Evolutionary conservation across 2,329 filamentous ascomycete species (phyloP), one percentile per base, ranked within the genome.

Genomic region (Nannizziopsis arthrosporioides): DNA sequence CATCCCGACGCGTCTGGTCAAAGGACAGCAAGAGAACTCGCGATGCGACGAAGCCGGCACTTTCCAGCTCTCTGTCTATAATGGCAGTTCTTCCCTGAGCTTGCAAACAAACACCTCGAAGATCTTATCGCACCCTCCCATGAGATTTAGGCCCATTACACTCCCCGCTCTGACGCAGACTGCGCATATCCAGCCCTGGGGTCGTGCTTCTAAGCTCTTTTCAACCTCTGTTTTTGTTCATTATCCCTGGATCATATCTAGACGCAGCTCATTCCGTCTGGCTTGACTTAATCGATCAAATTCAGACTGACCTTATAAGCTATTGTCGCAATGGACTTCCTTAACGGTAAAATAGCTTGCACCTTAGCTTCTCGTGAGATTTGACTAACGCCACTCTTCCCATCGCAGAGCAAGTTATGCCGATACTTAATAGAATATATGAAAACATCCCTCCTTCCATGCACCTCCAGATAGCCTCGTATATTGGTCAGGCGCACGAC

Each of bases 331-430:
- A 46, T 46, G 44, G 44, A 46, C 35, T 19, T 40, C 15, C 2
- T 46, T 46, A 15, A 46, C 32, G 44, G 44, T 46, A 34, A 7
- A 34, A 34, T 34, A 12, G n/a, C n/a, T 34, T 34, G 31, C 7
- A 7, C 7, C 12, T 7, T 34, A 34, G 12, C 7, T 12, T 7
- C 12, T 7, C 31, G 12, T 12, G 7, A 34, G 31, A 37, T 27
- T 11, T 27, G 27, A 45, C 40, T 50, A 52, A 51, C 30, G 27
- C 30, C 17, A 6, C 14, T 11, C 14, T 30, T 37, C 7, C 27
- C 11, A 19, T 22, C 19, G 5, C 51, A 59, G 56, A 57, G 42
- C 52, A 52, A 39, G 37, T 58, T 44, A 41, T 56, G 32, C 53
- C 56, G 1, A 44, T 44, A 43, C 37, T 57, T 34, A 49, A 52